Conservation (phyloP, 2,329 filamentous ascomycete genomes). For the Chalaropsis thielavioides region DNA sequence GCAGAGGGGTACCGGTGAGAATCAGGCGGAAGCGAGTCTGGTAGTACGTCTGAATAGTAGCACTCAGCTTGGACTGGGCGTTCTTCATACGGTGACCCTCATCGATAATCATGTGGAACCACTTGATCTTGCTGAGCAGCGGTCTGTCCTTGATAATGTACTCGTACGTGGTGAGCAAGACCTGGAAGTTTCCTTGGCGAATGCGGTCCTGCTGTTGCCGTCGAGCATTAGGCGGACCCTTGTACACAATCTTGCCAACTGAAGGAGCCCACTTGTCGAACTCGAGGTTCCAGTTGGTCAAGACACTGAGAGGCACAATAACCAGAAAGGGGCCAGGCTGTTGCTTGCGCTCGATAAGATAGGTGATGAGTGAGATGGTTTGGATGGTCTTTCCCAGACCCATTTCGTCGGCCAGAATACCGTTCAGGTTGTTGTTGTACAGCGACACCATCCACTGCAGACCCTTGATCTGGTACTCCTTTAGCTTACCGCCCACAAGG, state of each 20-base stretch:
- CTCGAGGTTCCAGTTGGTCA: slow-evolving; percentile 97
- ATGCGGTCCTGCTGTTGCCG: slow-evolving; percentile 90
- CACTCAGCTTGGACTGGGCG: slow-evolving; percentile 85
- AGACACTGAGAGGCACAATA: slow-evolving; percentile 88
- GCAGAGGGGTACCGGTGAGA: slow-evolving; percentile 87
- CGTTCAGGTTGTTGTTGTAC: slow-evolving; percentile 99
- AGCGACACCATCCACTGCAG: slow-evolving; percentile 99
- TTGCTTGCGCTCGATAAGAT: slow-evolving; percentile 89
- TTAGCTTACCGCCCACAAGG: slow-evolving; percentile 79
- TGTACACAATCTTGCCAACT: slow-evolving; percentile 81
- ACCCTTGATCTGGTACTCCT: slow-evolving; percentile 98
- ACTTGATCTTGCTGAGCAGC: slow-evolving; percentile 93
- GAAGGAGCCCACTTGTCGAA: slow-evolving; percentile 98
- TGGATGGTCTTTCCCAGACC: slow-evolving; percentile 99
- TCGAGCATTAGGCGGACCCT: slow-evolving; percentile 75
- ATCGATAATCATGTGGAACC: slow-evolving; percentile 99
- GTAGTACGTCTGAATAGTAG: slow-evolving; percentile 90
- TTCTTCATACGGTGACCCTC: slow-evolving; percentile 99
- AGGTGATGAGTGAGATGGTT: slow-evolving; percentile 93
- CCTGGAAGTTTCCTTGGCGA: slow-evolving; percentile 88
- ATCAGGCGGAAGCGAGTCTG: slow-evolving; percentile 89
- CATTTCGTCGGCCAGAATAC: slow-evolving; percentile 98
- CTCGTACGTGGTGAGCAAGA: slow-evolving; percentile 92
- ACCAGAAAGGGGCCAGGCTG: slow-evolving; percentile 88
- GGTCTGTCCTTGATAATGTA: slow-evolving; percentile 99